These are phyloP conservation scores for Tanacetum coccineum DNA, from an alignment of 129 eudicot genomes.

Conservation along the genomic window DNA sequence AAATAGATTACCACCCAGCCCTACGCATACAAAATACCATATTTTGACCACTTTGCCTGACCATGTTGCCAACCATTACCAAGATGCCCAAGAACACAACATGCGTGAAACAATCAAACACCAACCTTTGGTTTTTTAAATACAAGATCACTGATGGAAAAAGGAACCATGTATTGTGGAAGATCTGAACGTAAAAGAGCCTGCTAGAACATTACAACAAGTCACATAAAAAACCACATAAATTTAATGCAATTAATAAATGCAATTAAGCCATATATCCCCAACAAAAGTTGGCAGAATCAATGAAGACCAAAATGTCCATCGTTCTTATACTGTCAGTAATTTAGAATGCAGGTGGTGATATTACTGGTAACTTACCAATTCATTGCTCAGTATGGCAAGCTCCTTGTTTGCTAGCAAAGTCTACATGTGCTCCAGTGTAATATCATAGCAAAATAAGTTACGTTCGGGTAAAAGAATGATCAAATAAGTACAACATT, in stretches of 20 bases:
- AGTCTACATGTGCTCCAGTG: conserved; percentile 56
- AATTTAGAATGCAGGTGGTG: conserved; percentile 4
- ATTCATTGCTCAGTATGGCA: conserved; percentile 81
- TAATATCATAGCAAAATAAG: too few species aligned
- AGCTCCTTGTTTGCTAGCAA: conserved; percentile 67
- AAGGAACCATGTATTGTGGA: conserved; percentile 94
- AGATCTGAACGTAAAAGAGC: conserved; percentile 92
- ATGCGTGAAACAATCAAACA: conserved; percentile 25
- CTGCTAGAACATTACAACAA: conserved; percentile 35
- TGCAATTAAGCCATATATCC: neutral
- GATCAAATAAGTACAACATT: too few species aligned
- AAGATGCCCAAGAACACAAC: neutral
- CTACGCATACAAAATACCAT: too few species aligned
- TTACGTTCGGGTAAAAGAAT: too few species aligned
- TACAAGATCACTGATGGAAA: conserved; percentile 53
- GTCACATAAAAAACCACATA: neutral
- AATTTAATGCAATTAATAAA: neutral
- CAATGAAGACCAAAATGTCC: neutral
- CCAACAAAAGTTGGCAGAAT: neutral
- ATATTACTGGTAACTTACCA: conserved; percentile 47
- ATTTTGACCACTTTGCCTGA: neutral
- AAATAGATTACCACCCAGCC: too few species aligned
- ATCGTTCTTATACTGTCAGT: conserved; percentile 10
- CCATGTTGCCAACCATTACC: conserved; percentile 6
- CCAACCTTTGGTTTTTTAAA: conserved; percentile 87